These are phyloP conservation scores for Inga laurina DNA, from an alignment of 306 rosid species.

Conservation along the genomic window DNA sequence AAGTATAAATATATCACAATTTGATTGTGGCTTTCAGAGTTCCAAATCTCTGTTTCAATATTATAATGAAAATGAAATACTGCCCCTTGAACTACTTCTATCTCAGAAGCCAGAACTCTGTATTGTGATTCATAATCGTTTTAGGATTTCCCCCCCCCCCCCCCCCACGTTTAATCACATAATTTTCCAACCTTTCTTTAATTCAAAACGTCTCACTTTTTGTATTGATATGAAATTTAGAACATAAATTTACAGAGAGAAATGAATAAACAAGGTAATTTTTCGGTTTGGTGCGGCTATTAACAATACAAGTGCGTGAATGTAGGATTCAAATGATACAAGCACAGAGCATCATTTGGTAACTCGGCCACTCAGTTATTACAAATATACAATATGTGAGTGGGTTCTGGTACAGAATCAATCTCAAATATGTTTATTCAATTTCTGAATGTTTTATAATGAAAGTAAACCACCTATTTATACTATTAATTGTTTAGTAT, in stretches of 20 bases:
- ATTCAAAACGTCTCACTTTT: not conserved
- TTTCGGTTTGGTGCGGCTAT: not conserved
- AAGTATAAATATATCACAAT: constrained; percentile 1
- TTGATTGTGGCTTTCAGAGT: not conserved
- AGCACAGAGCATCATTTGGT: not conserved
- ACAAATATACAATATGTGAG: not conserved
- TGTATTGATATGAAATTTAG: not conserved
- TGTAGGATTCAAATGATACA: not conserved
- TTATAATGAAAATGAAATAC: not conserved
- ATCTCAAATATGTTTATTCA: no score
- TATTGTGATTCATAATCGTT: not conserved
- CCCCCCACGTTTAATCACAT: not conserved
- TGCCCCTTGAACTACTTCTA: not conserved
- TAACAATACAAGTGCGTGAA: not conserved
- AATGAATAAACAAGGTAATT: not conserved
- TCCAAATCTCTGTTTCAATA: not conserved
- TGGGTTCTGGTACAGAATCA: no score
- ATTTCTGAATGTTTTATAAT: no score
- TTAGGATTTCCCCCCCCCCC: not conserved
- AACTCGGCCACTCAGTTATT: not conserved
- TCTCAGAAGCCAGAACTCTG: not conserved
- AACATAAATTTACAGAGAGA: not conserved
- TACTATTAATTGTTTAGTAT: no score
- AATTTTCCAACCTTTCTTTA: not conserved
- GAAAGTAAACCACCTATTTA: no score